Conservation (phyloP, 1,284 basidiomycete genomes). For the Pyrrhoderma lamaoense region DNA sequence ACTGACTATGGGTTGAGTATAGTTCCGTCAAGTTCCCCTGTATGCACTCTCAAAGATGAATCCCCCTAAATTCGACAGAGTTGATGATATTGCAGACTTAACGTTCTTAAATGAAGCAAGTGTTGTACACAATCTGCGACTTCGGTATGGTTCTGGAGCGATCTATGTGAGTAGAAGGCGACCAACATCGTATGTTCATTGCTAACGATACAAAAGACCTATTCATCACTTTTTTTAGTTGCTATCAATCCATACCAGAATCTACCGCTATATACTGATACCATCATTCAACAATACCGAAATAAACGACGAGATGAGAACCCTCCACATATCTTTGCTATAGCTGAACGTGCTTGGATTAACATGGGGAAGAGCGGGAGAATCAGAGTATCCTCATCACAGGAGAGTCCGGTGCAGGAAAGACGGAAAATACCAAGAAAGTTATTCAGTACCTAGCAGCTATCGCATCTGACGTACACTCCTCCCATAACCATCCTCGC, state of each 20-base stretch:
- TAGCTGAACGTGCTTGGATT: slow-evolving; percentile 96
- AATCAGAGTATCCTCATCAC: slow-evolving; percentile 98
- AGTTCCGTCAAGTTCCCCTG: slow-evolving; percentile 71
- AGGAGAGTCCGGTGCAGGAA: slow-evolving; percentile 98
- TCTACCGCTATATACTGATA: slow-evolving; percentile 88
- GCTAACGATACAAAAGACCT: slow-evolving; percentile 54
- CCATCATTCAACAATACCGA: slow-evolving; percentile 91
- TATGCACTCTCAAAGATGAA: slow-evolving; percentile 92
- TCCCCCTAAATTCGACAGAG: slow-evolving; percentile 96
- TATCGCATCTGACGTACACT: slow-evolving; percentile 80
- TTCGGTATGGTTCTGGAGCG: slow-evolving; percentile 86
- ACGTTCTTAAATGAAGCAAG: slow-evolving; percentile 98
- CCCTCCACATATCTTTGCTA: slow-evolving; percentile 94
- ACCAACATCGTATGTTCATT: slow-evolving; percentile 1
- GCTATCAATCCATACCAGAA: slow-evolving; percentile 97
- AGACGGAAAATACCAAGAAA: slow-evolving; percentile 99
- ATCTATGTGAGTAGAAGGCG: slow-evolving; percentile 75
- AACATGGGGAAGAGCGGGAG: slow-evolving; percentile 98
- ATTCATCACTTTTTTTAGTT: slow-evolving; percentile 94
- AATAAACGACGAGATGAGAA: slow-evolving; percentile 90
- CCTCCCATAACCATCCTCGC: slow-evolving; percentile 46
- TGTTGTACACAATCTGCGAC: slow-evolving; percentile 92
- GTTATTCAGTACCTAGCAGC: slow-evolving; percentile 99
- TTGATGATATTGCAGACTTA: slow-evolving; percentile 96
- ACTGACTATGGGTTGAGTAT: slow-evolving; percentile 19